These are phyloP conservation scores for Pugionium dolabratum DNA, from an alignment of 345 rosid species.

Conservation along the genomic window DNA sequence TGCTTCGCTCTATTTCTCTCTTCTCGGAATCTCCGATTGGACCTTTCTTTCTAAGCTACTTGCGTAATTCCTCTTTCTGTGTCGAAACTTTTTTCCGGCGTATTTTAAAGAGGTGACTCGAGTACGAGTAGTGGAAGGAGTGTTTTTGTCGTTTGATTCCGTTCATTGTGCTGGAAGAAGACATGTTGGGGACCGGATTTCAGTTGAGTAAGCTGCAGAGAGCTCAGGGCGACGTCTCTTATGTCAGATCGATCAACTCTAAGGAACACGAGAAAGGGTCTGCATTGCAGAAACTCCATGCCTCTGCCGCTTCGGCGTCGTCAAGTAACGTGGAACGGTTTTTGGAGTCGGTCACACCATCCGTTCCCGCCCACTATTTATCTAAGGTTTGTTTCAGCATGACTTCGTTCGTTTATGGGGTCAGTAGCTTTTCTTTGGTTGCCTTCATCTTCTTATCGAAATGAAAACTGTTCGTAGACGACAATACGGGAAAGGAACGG, in stretches of 20 bases:
- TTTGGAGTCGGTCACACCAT: slow-evolving; percentile 54
- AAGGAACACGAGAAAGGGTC: slow-evolving; percentile 38
- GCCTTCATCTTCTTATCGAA: background rate
- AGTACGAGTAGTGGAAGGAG: slow-evolving; percentile 3
- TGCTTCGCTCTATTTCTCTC: background rate
- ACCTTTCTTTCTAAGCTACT: slow-evolving; percentile 3
- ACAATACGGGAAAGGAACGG: slow-evolving; percentile 44
- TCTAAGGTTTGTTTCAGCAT: slow-evolving; percentile 50
- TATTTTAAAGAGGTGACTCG: background rate
- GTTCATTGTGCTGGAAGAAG: background rate
- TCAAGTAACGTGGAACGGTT: slow-evolving; percentile 57
- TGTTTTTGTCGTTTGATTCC: slow-evolving; percentile 1
- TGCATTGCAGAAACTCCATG: slow-evolving; percentile 33
- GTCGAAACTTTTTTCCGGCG: background rate
- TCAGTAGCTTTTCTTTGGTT: background rate
- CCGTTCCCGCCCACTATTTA: slow-evolving; percentile 49
- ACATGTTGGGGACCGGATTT: slow-evolving; percentile 58
- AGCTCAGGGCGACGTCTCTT: slow-evolving; percentile 47
- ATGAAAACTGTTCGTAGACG: slow-evolving; percentile 42
- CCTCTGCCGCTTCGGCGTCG: slow-evolving; percentile 32
- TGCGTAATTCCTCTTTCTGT: background rate
- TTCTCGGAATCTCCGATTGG: slow-evolving; percentile 24
- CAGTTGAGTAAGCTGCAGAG: slow-evolving; percentile 46
- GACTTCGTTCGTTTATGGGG: slow-evolving; percentile 7
- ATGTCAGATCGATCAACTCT: slow-evolving; percentile 31